Conservation (phyloP, 2,329 filamentous ascomycete species). For the Pseudocercospora ulei region DNA sequence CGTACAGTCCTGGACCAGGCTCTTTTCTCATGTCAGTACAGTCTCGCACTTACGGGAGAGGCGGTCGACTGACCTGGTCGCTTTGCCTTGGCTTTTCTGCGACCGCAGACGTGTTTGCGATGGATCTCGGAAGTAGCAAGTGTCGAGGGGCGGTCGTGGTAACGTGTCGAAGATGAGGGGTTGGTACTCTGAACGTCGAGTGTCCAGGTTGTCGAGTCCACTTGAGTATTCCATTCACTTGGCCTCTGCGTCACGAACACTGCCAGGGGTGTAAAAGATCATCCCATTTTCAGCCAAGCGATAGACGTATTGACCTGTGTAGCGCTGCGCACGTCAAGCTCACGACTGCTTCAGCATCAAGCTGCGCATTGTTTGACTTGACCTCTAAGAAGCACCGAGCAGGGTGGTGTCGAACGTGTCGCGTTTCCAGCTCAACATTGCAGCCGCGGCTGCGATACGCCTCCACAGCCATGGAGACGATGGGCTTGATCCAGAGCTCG, state of each 20-base stretch:
- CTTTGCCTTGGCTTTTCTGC: background rate
- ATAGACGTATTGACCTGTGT: conserved; percentile 27
- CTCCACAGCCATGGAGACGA: conserved; percentile 29
- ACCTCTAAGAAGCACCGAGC: conserved; percentile 19
- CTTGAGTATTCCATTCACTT: no score
- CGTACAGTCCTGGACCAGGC: conserved; percentile 6
- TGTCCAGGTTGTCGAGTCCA: no score
- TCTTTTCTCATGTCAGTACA: background rate
- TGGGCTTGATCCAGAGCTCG: conserved; percentile 28
- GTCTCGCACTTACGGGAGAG: background rate
- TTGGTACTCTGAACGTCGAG: no score
- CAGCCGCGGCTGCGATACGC: conserved; percentile 26
- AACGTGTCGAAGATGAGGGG: no score
- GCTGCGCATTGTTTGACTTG: conserved; percentile 4
- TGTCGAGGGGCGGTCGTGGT: no score
- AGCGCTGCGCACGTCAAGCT: conserved; percentile 21
- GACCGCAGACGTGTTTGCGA: no score
- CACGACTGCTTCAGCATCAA: conserved; percentile 17
- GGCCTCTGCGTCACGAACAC: no score
- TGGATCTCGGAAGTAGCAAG: no score
- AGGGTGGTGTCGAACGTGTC: conserved; percentile 24
- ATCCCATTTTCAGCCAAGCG: conserved; percentile 19
- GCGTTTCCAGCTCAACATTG: conserved; percentile 27
- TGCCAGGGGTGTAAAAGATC: no score
- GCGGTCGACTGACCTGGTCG: background rate